Percentiles rank a stretch among this genome's conserved stretches.
phyloP scores from a whole-genome alignment of 352 stramenopile genomes.

The Phytophthora capsici region DNA sequence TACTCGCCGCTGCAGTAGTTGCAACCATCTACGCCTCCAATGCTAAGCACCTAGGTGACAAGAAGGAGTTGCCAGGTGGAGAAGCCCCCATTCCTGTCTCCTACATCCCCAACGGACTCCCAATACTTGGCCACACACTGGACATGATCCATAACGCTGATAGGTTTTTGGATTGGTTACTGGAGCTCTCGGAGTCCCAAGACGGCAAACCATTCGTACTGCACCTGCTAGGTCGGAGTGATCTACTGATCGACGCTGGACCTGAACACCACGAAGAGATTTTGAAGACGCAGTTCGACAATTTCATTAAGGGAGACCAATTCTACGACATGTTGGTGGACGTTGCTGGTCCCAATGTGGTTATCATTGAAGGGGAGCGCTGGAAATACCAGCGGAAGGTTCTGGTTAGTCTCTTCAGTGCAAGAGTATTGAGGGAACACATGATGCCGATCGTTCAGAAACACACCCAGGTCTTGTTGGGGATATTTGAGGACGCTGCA shows the following conservation, averaged over 20 bases:
- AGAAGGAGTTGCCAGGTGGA: too few relatives aligned
- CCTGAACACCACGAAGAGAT: conserved; percentile 58
- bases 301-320: conserved; percentile 72
- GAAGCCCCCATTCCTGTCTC: too few relatives aligned
- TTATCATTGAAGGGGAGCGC: conserved; percentile 60
- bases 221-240: conserved; percentile 28
- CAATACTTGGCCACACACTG: conserved; percentile 39
- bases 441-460: conserved; percentile 56
- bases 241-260: conserved; percentile 39
- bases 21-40: too few relatives aligned
- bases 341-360: conserved; percentile 78
- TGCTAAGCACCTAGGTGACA: too few relatives aligned
- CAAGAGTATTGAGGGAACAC: conserved; percentile 48
- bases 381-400: conserved; percentile 83
- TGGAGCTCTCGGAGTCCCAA: conserved; percentile 27
- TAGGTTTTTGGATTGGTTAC: conserved; percentile 43
- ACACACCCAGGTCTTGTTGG: conserved; percentile 44
- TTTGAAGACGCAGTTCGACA: conserved; percentile 70
- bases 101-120: conserved; percentile 7
- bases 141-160: conserved; percentile 32
- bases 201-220: conserved; percentile 31
- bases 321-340: conserved; percentile 52
- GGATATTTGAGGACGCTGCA: conserved; percentile 15
- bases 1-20: too few relatives aligned
- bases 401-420: conserved; percentile 90